Evolutionary conservation across 148 eudicot genomes (phyloP).

Genomic region (Heliosperma pusillum): DNA sequence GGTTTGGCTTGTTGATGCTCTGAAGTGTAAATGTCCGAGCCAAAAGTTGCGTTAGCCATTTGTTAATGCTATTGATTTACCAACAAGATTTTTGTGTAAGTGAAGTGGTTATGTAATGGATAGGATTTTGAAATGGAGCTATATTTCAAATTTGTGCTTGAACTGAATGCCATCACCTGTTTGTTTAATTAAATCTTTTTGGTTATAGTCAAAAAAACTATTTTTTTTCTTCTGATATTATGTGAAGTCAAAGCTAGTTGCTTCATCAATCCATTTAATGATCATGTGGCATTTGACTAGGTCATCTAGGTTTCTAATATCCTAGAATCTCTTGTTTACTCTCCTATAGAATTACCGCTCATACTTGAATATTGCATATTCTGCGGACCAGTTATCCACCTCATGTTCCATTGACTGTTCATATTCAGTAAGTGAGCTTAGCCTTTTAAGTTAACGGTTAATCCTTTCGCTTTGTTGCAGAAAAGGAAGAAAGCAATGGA

Average conservation of each 20-base stretch:
- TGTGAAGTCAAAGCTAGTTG: not conserved
- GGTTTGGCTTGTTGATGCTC: not conserved
- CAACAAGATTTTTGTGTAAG: not conserved
- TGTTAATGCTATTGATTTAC: not conserved
- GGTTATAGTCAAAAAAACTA: not conserved
- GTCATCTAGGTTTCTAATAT: not conserved
- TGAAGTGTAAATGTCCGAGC: not conserved
- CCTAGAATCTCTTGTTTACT: not conserved
- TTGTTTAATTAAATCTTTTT: not conserved
- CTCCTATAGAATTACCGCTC: not conserved
- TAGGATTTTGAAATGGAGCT: not conserved
- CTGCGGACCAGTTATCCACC: not conserved
- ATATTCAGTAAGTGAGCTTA: not conserved
- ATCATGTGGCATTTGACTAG: not conserved
- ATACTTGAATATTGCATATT: not conserved
- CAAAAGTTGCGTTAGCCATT: not conserved
- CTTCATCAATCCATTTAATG: not conserved
- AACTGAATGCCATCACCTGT: not conserved
- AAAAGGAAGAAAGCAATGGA: conserved; percentile 24
- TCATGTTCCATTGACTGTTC: not conserved
- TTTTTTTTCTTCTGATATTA: not conserved
- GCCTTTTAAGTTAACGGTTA: not conserved
- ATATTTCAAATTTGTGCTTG: not conserved
- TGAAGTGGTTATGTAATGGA: not conserved
- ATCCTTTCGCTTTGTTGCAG: conserved; percentile 37